These are phyloP conservation scores for Neonectria ditissima DNA, from an alignment of 2,329 filamentous ascomycete genomes.

Conservation along the genomic window DNA sequence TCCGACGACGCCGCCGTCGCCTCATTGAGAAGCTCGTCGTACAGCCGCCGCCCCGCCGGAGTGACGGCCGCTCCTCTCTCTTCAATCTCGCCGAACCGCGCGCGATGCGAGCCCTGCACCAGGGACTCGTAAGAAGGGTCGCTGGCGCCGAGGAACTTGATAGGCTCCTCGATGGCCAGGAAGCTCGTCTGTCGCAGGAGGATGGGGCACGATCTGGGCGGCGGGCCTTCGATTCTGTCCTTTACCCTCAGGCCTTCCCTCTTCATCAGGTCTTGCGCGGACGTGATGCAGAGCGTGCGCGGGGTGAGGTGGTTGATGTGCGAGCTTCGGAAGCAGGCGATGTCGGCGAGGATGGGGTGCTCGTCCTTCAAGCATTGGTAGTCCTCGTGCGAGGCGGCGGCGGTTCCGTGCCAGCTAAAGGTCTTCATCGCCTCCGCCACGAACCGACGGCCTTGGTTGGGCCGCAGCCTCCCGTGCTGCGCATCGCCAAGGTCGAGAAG, in stretches of 20 bases:
- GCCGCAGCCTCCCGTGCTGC: conserved; percentile 44
- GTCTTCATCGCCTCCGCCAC: conserved; percentile 44
- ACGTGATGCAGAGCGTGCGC: conserved; percentile 26
- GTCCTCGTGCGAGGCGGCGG: conserved; percentile 27
- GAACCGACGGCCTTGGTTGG: conserved; percentile 51
- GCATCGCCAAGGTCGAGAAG: conserved; percentile 52
- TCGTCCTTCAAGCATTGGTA: conserved; percentile 30
- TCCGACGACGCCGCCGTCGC: conserved; percentile 36
- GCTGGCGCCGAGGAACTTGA: conserved; percentile 51
- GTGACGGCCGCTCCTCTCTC: conserved; percentile 63
- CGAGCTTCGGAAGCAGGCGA: conserved; percentile 53
- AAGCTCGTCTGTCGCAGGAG: conserved; percentile 66
- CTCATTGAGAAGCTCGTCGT: conserved; percentile 55
- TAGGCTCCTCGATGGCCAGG: conserved; percentile 59
- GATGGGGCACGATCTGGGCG: conserved; percentile 56
- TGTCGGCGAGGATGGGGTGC: conserved; percentile 59
- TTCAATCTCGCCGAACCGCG: conserved; percentile 65
- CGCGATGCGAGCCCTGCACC: conserved; percentile 55
- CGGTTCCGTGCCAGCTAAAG: conserved; percentile 34
- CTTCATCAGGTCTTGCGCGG: conserved; percentile 57
- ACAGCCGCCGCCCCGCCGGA: conserved; percentile 55
- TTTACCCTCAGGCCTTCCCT: conserved; percentile 56
- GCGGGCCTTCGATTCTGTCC: conserved; percentile 63
- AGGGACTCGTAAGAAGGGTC: conserved; percentile 43
- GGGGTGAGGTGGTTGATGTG: conserved; percentile 33